phyloP scores from a whole-genome alignment of 768 basidiomycete genomes.

The Daedaleopsis nitida region DNA sequence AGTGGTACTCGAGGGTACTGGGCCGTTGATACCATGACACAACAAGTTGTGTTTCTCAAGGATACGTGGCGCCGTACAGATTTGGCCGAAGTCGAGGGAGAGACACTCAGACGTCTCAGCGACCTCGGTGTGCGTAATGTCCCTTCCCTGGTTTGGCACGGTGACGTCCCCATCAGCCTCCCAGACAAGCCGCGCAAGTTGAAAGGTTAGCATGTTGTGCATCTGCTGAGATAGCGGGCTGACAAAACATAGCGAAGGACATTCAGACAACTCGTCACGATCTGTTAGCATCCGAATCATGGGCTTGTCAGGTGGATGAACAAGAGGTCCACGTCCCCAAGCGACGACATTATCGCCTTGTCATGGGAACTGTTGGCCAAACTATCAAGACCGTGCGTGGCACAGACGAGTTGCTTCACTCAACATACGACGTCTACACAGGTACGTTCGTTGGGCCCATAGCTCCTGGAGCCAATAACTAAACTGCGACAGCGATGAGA shows the following conservation, averaged over 20 bases:
- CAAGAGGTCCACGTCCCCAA: neutral
- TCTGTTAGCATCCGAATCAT: neutral
- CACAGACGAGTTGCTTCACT: slow-evolving; percentile 12
- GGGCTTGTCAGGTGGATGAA: neutral
- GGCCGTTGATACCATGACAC: slow-evolving; percentile 1
- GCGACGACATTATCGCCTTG: slow-evolving; percentile 9
- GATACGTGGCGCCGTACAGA: slow-evolving; percentile 2
- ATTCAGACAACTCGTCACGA: neutral
- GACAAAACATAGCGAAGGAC: slow-evolving; percentile 25
- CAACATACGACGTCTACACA: slow-evolving; percentile 1
- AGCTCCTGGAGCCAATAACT: neutral
- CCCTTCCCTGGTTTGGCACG: neutral
- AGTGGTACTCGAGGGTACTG: slow-evolving; percentile 11
- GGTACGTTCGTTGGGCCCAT: neutral
- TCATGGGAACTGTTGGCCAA: slow-evolving; percentile 2
- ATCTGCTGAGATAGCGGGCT: neutral
- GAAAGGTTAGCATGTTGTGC: neutral
- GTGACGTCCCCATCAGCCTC: slow-evolving; percentile 1
- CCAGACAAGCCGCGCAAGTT: neutral
- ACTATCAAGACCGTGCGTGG: neutral
- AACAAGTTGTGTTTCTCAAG: slow-evolving; percentile 9
- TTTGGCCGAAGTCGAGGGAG: neutral
- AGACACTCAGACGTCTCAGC: neutral
- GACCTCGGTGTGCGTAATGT: neutral
- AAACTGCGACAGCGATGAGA: neutral